Percentiles rank a stretch among this genome's conserved stretches.
Conservation (phyloP, 371 early-diverging fungal species). For the Actinomortierella wolfii region DNA sequence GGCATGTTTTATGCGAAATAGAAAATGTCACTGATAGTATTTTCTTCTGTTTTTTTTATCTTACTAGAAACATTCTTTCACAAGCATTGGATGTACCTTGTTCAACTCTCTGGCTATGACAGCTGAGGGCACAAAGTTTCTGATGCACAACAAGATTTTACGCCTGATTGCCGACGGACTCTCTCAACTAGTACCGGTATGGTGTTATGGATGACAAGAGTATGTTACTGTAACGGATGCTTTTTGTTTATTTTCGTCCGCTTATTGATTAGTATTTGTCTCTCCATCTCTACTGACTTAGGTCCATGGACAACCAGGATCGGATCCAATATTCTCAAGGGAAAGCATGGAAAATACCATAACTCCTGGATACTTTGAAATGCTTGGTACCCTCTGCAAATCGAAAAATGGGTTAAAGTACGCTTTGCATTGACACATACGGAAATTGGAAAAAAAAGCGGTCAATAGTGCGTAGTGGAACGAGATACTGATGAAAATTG, state of each 20-base stretch:
- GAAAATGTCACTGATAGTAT: no score
- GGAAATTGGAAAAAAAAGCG: no score
- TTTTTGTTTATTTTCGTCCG: not conserved
- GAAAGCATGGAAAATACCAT: conserved; percentile 75
- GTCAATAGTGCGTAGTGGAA: not conserved
- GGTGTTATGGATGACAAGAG: conserved; percentile 6
- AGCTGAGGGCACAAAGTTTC: conserved; percentile 70
- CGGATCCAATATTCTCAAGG: conserved; percentile 77
- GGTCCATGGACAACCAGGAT: conserved; percentile 50
- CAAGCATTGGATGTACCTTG: conserved; percentile 69
- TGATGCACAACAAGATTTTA: conserved; percentile 71
- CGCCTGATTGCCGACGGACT: conserved; percentile 71
- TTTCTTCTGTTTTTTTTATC: not conserved
- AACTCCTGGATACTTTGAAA: conserved; percentile 79
- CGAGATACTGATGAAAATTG: not conserved
- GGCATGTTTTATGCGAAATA: not conserved
- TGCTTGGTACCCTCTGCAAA: conserved; percentile 72
- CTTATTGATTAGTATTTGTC: conserved; percentile 2
- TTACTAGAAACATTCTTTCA: conserved; percentile 52
- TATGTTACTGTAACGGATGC: not conserved
- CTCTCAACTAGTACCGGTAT: conserved; percentile 74
- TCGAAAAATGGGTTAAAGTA: conserved; percentile 69
- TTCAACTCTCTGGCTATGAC: conserved; percentile 63
- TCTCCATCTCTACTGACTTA: conserved; percentile 4
- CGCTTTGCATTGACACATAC: not conserved